Base-by-base conservation (phyloP, 371 early-diverging fungal genomes). In the Cokeromyces recurvatus region DNA sequence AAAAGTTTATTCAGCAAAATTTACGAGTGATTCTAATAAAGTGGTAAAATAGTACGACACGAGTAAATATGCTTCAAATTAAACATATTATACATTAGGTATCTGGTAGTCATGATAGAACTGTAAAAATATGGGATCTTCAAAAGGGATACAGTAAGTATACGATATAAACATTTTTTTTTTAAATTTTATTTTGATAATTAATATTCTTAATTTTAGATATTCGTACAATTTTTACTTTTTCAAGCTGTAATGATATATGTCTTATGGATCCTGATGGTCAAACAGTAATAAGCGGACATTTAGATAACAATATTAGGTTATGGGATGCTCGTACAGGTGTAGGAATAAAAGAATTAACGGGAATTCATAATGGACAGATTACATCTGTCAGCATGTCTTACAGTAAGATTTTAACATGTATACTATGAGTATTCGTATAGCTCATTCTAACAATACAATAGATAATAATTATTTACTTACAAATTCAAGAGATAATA, bases 51-150 rank as follows among this genome's bases (percentile, higher is more conserved):
- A n/a, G n/a, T n/a, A n/a, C n/a, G n/a, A n/a, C n/a, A n/a, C n/a
- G n/a, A n/a, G n/a, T n/a, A n/a, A n/a, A n/a, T n/a, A n/a, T n/a
- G n/a, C n/a, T n/a, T n/a, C n/a, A n/a, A n/a, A n/a, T n/a, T n/a
- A n/a, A 34, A n/a, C n/a, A 4, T 34, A 9, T 34, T 9, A 9
- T 15, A 34, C 35, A 9, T 15, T 39, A 87, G 87, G 75, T 91
- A 3, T 87, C 95, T 0, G 94, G 93, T 45, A 93, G 95, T 46
- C 95, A 98, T 59, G 98, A 98, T 68, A 78, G 97, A 24, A 94
- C 96, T 0, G 76, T 96, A 16, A 98, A 96, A 71, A 71, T 95
- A 4, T 98, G 97, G 97, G 97, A 98, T 74, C 64, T 94, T 27
- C 74, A 82, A 38, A 84, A 81, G 56, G 95, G 93, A 48, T 85